Evolutionary conservation across 2,329 filamentous ascomycete genomes (phyloP).

Genomic region (Aspergillus sp.): DNA sequence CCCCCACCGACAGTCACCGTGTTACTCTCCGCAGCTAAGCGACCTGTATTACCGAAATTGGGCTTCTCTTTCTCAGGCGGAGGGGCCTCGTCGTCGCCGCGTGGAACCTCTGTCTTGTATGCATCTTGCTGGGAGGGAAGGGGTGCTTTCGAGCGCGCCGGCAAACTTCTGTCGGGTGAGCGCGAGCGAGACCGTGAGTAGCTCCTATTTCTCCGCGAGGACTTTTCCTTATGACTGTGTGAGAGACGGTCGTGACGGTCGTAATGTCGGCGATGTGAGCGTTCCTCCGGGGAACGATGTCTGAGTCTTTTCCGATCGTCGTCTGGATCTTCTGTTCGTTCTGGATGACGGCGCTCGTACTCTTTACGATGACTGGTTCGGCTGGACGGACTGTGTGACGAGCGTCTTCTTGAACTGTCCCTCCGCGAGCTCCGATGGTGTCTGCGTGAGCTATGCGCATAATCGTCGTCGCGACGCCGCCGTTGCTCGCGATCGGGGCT

Average conservation of each 20-base stretch:
- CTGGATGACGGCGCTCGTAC: conserved; percentile 26
- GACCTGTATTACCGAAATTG: conserved; percentile 80
- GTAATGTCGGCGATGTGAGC: conserved; percentile 33
- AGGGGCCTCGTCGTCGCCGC: conserved; percentile 32
- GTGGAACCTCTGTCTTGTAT: conserved; percentile 41
- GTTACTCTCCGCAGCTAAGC: conserved; percentile 87
- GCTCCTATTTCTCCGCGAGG: conserved; percentile 30
- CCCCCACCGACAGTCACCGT: conserved; percentile 66
- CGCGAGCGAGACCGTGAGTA: conserved; percentile 36
- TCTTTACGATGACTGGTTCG: conserved; percentile 28
- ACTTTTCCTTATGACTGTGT: conserved; percentile 26
- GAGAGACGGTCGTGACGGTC: conserved; percentile 29
- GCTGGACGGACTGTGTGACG: conserved; percentile 33
- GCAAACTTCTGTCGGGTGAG: conserved; percentile 31
- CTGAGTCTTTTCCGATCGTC: conserved; percentile 34
- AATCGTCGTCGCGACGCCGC: conserved; percentile 28
- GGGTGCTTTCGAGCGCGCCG: conserved; percentile 43
- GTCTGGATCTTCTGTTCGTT: conserved; percentile 30
- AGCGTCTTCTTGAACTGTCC: conserved; percentile 29
- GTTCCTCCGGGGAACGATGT: conserved; percentile 32
- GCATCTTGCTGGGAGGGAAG: conserved; percentile 53
- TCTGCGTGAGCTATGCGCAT: conserved; percentile 30
- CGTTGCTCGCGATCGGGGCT: conserved; percentile 25
- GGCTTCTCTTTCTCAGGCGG: conserved; percentile 70
- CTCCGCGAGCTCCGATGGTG: conserved; percentile 34